Percentiles rank a stretch among this genome's conserved stretches.
Conservation (phyloP, 108 stramenopile genomes). For the Fragilaria radians region DNA sequence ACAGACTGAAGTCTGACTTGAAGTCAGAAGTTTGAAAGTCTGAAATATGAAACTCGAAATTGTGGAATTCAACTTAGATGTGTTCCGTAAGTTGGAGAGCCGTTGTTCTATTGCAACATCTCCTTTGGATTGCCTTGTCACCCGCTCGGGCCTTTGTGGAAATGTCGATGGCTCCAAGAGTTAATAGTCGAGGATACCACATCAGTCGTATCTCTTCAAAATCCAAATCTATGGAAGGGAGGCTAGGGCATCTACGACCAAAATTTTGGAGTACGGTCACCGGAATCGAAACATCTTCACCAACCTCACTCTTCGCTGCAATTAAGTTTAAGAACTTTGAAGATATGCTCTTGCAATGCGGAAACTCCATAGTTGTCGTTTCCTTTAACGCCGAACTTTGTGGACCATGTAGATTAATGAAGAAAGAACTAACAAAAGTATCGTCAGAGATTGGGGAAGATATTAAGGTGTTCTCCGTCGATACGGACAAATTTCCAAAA, state of each 20-base stretch:
- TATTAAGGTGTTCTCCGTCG: constrained; percentile 42
- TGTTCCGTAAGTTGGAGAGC: too few species aligned
- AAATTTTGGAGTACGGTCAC: neutral
- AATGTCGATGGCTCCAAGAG: too few species aligned
- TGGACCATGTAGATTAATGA: constrained; percentile 63
- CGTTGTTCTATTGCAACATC: too few species aligned
- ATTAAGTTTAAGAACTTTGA: constrained; percentile 71
- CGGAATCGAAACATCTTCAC: neutral
- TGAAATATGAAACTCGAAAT: too few species aligned
- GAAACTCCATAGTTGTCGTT: constrained; percentile 35
- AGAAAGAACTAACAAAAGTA: constrained; percentile 29
- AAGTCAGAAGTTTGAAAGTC: too few species aligned
- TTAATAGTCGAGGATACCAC: too few species aligned
- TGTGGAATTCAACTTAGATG: too few species aligned
- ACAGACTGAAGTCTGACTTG: too few species aligned
- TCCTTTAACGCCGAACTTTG: constrained; percentile 51
- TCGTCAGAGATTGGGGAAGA: constrained; percentile 17
- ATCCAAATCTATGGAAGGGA: neutral
- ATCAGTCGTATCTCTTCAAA: too few species aligned
- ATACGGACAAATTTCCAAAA: constrained; percentile 60
- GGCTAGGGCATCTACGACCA: neutral
- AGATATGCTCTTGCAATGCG: constrained; percentile 50
- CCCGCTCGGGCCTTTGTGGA: too few species aligned
- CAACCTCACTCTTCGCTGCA: neutral
- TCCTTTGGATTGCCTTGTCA: too few species aligned